These are phyloP conservation scores for Porogramme epimiltina DNA, from an alignment of 1,284 basidiomycete species.

Conservation along the genomic window DNA sequence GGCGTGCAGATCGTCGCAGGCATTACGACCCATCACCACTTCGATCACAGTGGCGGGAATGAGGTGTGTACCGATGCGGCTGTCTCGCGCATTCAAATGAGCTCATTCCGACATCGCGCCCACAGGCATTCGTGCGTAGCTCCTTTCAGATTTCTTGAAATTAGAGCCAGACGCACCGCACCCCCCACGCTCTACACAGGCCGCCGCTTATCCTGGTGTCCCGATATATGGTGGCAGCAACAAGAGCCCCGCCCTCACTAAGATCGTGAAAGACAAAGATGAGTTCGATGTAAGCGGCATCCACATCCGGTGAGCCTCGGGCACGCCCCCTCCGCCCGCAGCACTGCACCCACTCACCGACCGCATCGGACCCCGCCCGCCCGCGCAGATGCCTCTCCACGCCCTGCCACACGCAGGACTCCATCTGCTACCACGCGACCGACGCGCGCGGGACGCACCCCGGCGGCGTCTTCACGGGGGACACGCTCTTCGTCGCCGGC, in stretches of 20 bases:
- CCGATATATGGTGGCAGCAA: constrained; percentile 88
- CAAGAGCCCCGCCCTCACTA: constrained; percentile 67
- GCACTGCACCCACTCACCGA: background rate
- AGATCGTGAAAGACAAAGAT: constrained; percentile 78
- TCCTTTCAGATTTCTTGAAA: background rate
- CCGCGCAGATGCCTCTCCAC: constrained; percentile 77
- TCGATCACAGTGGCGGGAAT: constrained; percentile 91
- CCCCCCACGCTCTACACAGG: constrained; percentile 41
- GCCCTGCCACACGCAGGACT: constrained; percentile 97
- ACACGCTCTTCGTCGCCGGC: constrained; percentile 93
- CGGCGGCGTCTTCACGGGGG: constrained; percentile 90
- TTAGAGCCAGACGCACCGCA: background rate
- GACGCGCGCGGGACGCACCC: constrained; percentile 50
- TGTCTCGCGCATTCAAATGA: background rate
- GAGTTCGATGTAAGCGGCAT: constrained; percentile 74
- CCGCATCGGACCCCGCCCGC: background rate
- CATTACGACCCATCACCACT: constrained; percentile 89
- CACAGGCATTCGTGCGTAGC: constrained; percentile 56
- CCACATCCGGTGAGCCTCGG: constrained; percentile 59
- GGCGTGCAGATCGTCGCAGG: constrained; percentile 74
- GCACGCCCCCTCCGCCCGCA: background rate
- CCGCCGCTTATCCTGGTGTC: constrained; percentile 59
- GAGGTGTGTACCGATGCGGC: constrained; percentile 41
- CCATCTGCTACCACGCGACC: constrained; percentile 89
- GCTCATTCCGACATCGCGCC: background rate